Evolutionary conservation across 2,329 filamentous ascomycete genomes (phyloP), one percentile per base, ranked within the genome.

Genomic region (Colletotrichum somersetense): DNA sequence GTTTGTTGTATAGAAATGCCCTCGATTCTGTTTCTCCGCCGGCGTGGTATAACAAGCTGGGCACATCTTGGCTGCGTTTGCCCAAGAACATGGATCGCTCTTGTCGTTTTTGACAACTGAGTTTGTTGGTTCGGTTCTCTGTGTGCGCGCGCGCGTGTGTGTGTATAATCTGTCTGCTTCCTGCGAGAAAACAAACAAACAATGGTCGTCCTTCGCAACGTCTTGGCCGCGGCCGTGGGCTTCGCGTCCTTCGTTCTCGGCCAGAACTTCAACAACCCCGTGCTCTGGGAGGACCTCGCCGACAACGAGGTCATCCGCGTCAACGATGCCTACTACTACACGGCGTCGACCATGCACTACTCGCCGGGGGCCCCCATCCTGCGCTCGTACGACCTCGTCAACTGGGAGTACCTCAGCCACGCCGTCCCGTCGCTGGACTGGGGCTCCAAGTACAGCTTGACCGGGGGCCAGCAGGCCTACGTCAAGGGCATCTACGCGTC

Each of bases 401-500:
- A 85, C 71, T 86, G 84, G 84, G 80, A 85, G 52, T 75, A 77
- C 6, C 75, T 83, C 35, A 79, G 80, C 2, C 83, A 85, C 73
- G 81, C 80, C 1, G 80, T 85, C 3, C 83, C 83, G 0, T 68
- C 72, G 1, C 79, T 85, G 1, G 74, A 83, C 56, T 88, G 83
- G 77, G 81, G 81, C 23, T 70, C 78, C 23, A 79, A 80, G 16
- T 88, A 87, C 77, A 78, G 84, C 75, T 77, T 89, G 38, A 79
- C 79, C 12, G 80, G 79, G 4, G 79, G 80, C 4, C 77, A 79
- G 3, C 77, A 79, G 1, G 86, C 86, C 0, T 90, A 90, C 71
- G 81, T 85, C 7, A 81, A 85, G 59, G 88, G 88, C 0, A 87
- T 87, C n/a, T 90, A 85, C 84, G 88, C 88, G 0, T 87, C 84